Percentiles rank a stretch among this genome's conserved stretches.
phyloP scores from a whole-genome alignment of 768 basidiomycete species.

The Tulasnella sp. region DNA sequence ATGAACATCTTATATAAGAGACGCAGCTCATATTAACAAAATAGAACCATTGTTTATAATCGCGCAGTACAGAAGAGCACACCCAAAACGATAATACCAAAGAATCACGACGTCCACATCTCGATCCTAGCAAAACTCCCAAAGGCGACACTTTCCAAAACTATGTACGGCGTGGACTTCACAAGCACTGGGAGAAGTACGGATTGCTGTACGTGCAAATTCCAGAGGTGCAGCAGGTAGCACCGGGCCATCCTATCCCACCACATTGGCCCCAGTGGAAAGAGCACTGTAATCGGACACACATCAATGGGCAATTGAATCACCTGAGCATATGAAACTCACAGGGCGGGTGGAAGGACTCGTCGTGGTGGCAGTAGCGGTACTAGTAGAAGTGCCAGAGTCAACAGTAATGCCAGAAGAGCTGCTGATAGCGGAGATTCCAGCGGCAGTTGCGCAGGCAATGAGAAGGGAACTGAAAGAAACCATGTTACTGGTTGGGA shows the following conservation, averaged over 20 bases:
- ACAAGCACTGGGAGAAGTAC: background rate
- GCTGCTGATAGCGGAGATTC: background rate
- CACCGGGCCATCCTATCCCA: constrained; percentile 8
- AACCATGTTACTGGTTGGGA: too few species aligned
- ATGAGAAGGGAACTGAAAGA: too few species aligned
- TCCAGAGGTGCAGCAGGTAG: constrained; percentile 11
- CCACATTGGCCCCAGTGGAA: constrained; percentile 1
- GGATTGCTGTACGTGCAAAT: constrained; percentile 6
- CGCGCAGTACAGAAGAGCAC: too few species aligned
- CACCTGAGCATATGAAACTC: background rate
- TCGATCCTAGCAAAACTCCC: too few species aligned
- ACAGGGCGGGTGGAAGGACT: background rate
- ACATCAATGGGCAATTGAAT: too few species aligned
- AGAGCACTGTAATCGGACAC: background rate
- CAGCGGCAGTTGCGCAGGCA: background rate
- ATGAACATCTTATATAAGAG: too few species aligned
- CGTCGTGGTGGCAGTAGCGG: background rate
- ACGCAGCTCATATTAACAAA: too few species aligned
- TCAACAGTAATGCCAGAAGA: background rate
- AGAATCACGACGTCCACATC: too few species aligned
- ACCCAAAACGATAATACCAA: too few species aligned
- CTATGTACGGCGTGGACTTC: too few species aligned
- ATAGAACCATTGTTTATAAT: too few species aligned
- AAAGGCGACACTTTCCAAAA: too few species aligned
- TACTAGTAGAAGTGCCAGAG: background rate